phyloP scores from a whole-genome alignment of 164 flowering plant genomes.

The Saururus chinensis region DNA sequence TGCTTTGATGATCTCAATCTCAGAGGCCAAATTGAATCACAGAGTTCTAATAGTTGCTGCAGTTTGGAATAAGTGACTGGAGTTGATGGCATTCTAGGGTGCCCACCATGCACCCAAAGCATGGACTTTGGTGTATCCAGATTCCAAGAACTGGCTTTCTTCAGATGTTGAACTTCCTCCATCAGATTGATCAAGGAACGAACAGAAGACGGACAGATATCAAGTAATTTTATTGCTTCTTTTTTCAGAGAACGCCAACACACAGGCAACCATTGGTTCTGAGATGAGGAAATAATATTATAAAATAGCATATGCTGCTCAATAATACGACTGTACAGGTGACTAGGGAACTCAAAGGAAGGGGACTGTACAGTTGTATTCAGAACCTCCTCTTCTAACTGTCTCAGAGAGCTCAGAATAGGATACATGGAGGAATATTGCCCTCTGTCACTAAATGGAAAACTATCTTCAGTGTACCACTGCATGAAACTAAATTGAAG shows the following conservation, averaged over 20 bases:
- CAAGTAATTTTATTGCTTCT: conserved; percentile 26
- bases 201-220: conserved; percentile 33
- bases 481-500: conserved; percentile 49
- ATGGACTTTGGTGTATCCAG: conserved; percentile 43
- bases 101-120: conserved; percentile 89
- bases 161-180: conserved; percentile 32
- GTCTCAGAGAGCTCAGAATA: conserved; percentile 32
- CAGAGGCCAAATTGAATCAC: conserved; percentile 52
- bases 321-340: conserved; percentile 36
- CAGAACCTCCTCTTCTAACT: conserved; percentile 55
- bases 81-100: conserved; percentile 72
- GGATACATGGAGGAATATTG: conserved; percentile 10
- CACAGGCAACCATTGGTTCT: conserved; percentile 22
- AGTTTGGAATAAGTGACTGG: conserved; percentile 36
- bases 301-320: conserved; percentile 59
- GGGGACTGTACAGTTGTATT: conserved; percentile 33
- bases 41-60: conserved; percentile 37
- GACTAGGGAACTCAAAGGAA: conserved; percentile 35
- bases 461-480: conserved; percentile 45
- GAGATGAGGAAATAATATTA: conserved; percentile 26
- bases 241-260: conserved; percentile 60
- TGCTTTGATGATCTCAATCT: conserved; percentile 16
- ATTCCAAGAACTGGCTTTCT: conserved; percentile 16
- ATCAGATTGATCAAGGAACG: background rate
- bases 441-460: conserved; percentile 8